These are phyloP conservation scores for Ustilago loliicola DNA, from an alignment of 1,284 basidiomycete species.

Conservation along the genomic window DNA sequence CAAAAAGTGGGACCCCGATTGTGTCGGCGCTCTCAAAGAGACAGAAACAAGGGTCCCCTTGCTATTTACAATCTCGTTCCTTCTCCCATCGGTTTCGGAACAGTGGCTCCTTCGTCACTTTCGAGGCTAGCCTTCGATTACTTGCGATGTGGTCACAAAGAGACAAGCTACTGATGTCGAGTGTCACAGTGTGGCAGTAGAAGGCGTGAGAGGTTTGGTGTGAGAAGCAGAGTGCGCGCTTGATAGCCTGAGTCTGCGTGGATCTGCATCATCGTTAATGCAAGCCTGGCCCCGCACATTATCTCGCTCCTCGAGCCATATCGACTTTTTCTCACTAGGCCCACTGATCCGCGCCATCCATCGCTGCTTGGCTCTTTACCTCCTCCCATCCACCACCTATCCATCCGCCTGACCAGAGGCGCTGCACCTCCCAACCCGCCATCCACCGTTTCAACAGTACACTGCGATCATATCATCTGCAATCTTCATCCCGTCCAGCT, in stretches of 20 bases:
- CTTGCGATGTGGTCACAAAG: background rate
- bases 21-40: constrained; percentile 20
- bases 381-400: constrained; percentile 12
- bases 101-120: background rate
- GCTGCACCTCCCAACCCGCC: constrained; percentile 3
- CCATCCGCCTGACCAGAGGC: constrained; percentile 21
- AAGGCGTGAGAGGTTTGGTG: too few relatives aligned
- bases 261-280: background rate
- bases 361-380: constrained; percentile 2
- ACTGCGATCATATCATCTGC: constrained; percentile 21
- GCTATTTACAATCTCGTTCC: background rate
- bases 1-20: constrained; percentile 12
- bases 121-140: too few relatives aligned
- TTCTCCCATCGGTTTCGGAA: background rate
- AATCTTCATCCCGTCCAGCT: constrained; percentile 9
- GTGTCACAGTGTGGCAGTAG: too few relatives aligned
- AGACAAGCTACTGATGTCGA: background rate
- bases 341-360: background rate
- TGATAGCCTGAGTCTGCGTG: background rate
- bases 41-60: constrained; percentile 1
- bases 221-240: constrained; percentile 1
- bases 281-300: constrained; percentile 10
- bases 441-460: background rate
- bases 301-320: constrained; percentile 39
- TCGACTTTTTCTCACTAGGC: constrained; percentile 22